These are phyloP conservation scores for Saksenaea oblongispora DNA, from an alignment of 371 early-diverging fungal genomes.

Conservation along the genomic window DNA sequence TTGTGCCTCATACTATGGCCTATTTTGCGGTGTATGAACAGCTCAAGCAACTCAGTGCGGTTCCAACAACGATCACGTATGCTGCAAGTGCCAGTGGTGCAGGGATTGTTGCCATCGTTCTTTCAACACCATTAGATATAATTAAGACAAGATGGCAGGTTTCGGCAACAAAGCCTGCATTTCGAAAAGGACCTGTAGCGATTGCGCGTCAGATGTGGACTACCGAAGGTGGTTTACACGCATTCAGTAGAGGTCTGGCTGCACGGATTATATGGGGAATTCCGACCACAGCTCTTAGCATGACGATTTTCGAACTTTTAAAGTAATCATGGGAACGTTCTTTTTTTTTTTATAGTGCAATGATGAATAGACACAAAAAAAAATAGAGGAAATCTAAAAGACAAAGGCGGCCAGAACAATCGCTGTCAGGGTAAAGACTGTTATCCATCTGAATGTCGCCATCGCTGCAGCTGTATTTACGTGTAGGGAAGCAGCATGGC, in stretches of 20 bases:
- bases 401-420: constrained; percentile 10
- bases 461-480: constrained; percentile 5
- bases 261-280: constrained; percentile 69
- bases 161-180: constrained; percentile 65
- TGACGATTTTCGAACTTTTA: constrained; percentile 65
- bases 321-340: neutral
- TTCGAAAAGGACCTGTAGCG: constrained; percentile 24
- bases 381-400: neutral
- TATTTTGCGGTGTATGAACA: constrained; percentile 79
- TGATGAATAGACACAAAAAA: neutral
- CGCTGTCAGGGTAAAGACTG: neutral
- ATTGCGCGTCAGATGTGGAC: constrained; percentile 62
- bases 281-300: constrained; percentile 64
- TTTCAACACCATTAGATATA: constrained; percentile 96
- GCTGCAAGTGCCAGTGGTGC: constrained; percentile 25
- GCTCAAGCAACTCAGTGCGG: constrained; percentile 45
- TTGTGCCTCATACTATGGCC: constrained; percentile 61
- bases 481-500: neutral
- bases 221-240: constrained; percentile 55
- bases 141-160: constrained; percentile 96
- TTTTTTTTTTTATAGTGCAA: neutral
- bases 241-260: constrained; percentile 62
- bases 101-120: constrained; percentile 77
- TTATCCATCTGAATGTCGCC: neutral
- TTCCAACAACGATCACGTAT: neutral